These are phyloP conservation scores for Cladorrhinum sp. DNA, from an alignment of 2,329 filamentous ascomycete genomes.

Conservation along the genomic window DNA sequence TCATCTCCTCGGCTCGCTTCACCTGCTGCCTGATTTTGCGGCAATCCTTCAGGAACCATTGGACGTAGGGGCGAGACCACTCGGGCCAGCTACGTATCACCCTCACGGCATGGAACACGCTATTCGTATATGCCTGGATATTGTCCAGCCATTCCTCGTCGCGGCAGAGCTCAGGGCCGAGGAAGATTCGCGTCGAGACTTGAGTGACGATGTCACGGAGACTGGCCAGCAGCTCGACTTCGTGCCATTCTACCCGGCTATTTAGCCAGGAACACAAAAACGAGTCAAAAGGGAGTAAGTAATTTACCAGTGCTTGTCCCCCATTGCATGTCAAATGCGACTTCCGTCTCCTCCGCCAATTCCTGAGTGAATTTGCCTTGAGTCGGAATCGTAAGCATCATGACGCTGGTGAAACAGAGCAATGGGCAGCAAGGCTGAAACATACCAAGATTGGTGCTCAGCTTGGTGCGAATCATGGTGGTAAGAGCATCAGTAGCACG, in stretches of 20 bases:
- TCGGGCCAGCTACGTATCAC: slow-evolving; percentile 2
- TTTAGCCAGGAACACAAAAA: slow-evolving; percentile 1
- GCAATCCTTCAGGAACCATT: slow-evolving; percentile 4
- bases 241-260: slow-evolving; percentile 2
- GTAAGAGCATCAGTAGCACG: slow-evolving; percentile 4
- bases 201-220: slow-evolving; percentile 1
- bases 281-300: slow-evolving; percentile 2
- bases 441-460: slow-evolving; percentile 2
- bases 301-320: slow-evolving; percentile 4
- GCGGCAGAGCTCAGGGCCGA: slow-evolving; percentile 2
- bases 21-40: slow-evolving; percentile 4
- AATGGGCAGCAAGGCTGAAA: slow-evolving; percentile 3
- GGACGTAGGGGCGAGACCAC: slow-evolving; percentile 3
- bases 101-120: slow-evolving; percentile 2
- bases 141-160: slow-evolving; percentile 3
- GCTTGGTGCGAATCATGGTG: slow-evolving; percentile 2
- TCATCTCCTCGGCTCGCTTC: slow-evolving; percentile 2
- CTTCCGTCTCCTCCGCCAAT: slow-evolving; percentile 3
- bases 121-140: slow-evolving; percentile 1
- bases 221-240: slow-evolving; percentile 2
- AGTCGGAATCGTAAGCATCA: slow-evolving; percentile 1
- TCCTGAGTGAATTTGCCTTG: slow-evolving; percentile 1
- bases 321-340: slow-evolving; percentile 1
- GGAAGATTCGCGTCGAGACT: slow-evolving; percentile 4
- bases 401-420: neutral